Conservation (phyloP, 73 alveolate genomes). For the Symbiodinium natans region DNA sequence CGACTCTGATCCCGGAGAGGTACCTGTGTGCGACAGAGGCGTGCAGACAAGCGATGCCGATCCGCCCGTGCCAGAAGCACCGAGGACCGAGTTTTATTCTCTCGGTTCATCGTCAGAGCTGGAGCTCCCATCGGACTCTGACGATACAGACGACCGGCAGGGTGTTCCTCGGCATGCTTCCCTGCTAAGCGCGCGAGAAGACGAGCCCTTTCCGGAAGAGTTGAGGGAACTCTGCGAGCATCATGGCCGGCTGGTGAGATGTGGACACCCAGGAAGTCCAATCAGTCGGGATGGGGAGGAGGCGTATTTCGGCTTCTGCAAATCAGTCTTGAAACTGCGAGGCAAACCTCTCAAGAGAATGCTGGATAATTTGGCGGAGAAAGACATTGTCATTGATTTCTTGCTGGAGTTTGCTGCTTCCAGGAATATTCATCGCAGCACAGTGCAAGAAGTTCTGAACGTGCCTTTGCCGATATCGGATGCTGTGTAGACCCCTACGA, state of each 20-base stretch:
- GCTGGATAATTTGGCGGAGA: neutral
- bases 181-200: too few relatives aligned
- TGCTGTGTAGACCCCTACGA: neutral
- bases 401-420: neutral
- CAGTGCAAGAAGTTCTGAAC: neutral
- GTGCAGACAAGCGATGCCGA: neutral
- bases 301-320: neutral
- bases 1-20: neutral
- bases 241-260: neutral
- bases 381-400: neutral
- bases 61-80: too few relatives aligned
- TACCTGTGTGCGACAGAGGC: neutral
- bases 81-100: too few relatives aligned
- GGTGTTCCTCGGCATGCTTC: too few relatives aligned
- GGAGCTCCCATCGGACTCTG: too few relatives aligned
- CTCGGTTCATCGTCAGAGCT: too few relatives aligned
- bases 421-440: neutral
- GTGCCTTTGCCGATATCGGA: neutral
- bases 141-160: too few relatives aligned
- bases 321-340: neutral
- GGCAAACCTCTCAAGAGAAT: neutral
- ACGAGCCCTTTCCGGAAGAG: conserved; percentile 6
- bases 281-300: neutral
- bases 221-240: neutral
- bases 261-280: neutral